phyloP scores from a whole-genome alignment of 805 yeast species.

The Starmera dryadoides region DNA sequence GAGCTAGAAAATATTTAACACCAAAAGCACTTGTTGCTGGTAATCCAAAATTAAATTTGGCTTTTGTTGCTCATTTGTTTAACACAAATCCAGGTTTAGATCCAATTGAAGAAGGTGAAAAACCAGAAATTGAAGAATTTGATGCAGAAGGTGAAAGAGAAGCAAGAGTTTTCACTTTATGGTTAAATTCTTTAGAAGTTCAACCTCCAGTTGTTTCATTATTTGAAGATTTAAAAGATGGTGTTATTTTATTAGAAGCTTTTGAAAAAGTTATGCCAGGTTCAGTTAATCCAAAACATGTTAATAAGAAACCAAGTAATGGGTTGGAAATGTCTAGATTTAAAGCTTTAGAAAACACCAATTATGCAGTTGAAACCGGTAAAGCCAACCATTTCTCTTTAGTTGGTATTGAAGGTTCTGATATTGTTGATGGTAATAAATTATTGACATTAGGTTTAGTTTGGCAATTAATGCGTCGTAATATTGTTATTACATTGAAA shows the following conservation, averaged over 20 bases:
- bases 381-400: conserved; percentile 86
- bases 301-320: conserved; percentile 75
- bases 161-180: conserved; percentile 94
- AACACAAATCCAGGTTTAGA: conserved; percentile 96
- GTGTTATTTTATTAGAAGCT: conserved; percentile 82
- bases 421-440: conserved; percentile 89
- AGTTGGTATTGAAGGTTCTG: conserved; percentile 98
- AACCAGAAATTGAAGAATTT: conserved; percentile 92
- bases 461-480: conserved; percentile 98
- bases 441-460: conserved; percentile 86
- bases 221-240: conserved; percentile 94
- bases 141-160: conserved; percentile 99
- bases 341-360: conserved; percentile 95
- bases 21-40: conserved; percentile 92
- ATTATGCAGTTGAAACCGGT: conserved; percentile 96
- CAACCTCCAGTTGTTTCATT: conserved; percentile 88
- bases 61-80: conserved; percentile 95
- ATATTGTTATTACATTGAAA: conserved; percentile 78
- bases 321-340: conserved; percentile 80
- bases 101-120: conserved; percentile 86
- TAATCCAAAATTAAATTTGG: conserved; percentile 92
- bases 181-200: conserved; percentile 95
- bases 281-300: conserved; percentile 66
- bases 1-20: conserved; percentile 89
- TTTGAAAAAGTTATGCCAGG: conserved; percentile 96